phyloP scores from a whole-genome alignment of 106 monocot species.

The Vanilla planifolia region DNA sequence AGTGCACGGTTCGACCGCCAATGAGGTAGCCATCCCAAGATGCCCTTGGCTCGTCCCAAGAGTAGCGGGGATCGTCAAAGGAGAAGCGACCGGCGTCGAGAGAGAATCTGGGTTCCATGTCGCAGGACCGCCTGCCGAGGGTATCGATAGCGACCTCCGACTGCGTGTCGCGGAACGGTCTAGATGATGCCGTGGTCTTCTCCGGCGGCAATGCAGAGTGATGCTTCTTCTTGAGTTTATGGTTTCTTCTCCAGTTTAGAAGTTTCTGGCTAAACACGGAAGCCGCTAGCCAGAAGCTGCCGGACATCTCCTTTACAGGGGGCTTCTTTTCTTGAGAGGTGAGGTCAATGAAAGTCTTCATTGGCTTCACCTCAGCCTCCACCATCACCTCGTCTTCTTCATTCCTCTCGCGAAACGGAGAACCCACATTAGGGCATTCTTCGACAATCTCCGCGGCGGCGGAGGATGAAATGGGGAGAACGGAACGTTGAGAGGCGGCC shows the following conservation, averaged over 20 bases:
- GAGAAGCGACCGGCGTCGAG: conserved; percentile 53
- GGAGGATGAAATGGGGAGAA: background rate
- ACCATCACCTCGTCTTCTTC: conserved; percentile 1
- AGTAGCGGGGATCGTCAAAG: conserved; percentile 48
- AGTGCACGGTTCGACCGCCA: conserved; percentile 12
- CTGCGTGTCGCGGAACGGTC: conserved; percentile 8
- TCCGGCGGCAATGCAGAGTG: background rate
- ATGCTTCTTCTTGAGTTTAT: conserved; percentile 24
- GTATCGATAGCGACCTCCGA: conserved; percentile 10
- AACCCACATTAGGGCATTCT: background rate
- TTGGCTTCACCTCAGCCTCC: conserved; percentile 15
- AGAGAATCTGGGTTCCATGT: conserved; percentile 57
- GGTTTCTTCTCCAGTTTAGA: conserved; percentile 43
- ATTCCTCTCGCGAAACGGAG: background rate
- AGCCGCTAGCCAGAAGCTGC: conserved; percentile 15
- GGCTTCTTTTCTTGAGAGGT: conserved; percentile 10
- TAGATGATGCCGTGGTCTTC: background rate
- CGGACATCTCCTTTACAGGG: conserved; percentile 15
- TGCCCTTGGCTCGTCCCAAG: conserved; percentile 59
- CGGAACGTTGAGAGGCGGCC: background rate
- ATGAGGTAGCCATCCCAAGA: conserved; percentile 58
- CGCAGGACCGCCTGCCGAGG: conserved; percentile 25
- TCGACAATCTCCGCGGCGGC: background rate
- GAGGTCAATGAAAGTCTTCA: conserved; percentile 39
- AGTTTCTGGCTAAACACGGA: conserved; percentile 30